phyloP scores from a whole-genome alignment of 2,329 filamentous ascomycete species.

The Paraconiothyrium sp. region DNA sequence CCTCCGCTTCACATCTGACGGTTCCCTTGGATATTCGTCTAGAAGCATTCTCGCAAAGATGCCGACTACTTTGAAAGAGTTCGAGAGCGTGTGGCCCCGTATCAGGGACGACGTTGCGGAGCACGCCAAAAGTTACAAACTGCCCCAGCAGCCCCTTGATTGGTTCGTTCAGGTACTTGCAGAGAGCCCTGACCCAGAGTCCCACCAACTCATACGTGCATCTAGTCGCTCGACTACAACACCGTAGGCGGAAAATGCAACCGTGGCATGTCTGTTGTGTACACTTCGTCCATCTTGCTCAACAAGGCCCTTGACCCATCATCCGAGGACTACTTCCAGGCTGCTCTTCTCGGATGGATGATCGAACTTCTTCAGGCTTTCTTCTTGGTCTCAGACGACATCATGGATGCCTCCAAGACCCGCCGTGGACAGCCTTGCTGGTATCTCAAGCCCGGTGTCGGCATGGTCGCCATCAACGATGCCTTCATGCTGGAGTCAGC shows the following conservation, averaged over 20 bases:
- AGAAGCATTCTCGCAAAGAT: slow-evolving; percentile 3
- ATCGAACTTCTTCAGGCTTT: slow-evolving; percentile 98
- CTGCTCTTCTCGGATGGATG: slow-evolving; percentile 93
- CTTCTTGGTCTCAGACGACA: slow-evolving; percentile 98
- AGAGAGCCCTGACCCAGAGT: background rate
- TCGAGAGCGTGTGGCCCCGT: slow-evolving; percentile 88
- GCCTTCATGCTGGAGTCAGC: slow-evolving; percentile 91
- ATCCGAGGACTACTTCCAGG: slow-evolving; percentile 78
- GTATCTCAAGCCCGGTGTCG: slow-evolving; percentile 90
- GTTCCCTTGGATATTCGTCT: background rate
- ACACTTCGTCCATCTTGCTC: slow-evolving; percentile 84
- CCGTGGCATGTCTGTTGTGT: slow-evolving; percentile 96
- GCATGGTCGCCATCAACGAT: slow-evolving; percentile 98
- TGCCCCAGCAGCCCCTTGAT: slow-evolving; percentile 80
- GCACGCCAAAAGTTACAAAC: slow-evolving; percentile 81
- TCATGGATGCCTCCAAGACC: slow-evolving; percentile 97
- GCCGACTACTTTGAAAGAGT: slow-evolving; percentile 81
- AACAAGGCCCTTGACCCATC: slow-evolving; percentile 75
- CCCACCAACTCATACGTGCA: slow-evolving; percentile 26
- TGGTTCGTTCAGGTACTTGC: slow-evolving; percentile 82
- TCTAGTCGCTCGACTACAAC: slow-evolving; percentile 83
- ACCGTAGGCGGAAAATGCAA: slow-evolving; percentile 96
- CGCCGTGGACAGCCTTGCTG: slow-evolving; percentile 95
- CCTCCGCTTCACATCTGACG: slow-evolving; percentile 17
- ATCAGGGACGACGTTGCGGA: slow-evolving; percentile 83